Base-by-base conservation (phyloP, 2,329 filamentous ascomycete genomes). In the Cadophora luteo-olivacea region DNA sequence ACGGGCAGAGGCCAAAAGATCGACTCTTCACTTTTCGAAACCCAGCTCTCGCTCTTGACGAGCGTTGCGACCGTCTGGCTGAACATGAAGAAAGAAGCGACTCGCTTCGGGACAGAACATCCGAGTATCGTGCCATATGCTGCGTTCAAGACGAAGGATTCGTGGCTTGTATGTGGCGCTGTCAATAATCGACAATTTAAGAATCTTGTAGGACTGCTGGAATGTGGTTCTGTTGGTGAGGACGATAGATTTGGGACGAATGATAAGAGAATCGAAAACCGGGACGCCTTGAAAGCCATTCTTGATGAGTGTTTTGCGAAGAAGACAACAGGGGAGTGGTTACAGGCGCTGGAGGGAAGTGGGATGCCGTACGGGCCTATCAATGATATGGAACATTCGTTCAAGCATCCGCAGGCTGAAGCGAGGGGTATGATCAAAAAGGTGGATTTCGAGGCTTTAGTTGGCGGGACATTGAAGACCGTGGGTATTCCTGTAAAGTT, bases 81-180 rank as follows among this genome's bases (percentile, higher is more conserved):
- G 49, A 81, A 81, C 76, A 2, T 80, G 38, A 79, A 78, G 0
- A 75, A 80, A 4, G 79, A 83, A 69, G 80, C 80, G 0, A 73
- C 81, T 64, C 78, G 82, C 11, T 84, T 80, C 77, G 82, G 83
- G 4, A 82, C 81, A 6, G 80, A 77, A 25, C 83, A 85, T 75
- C 82, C 83, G 0, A 82, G 78, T 45, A 81, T 84, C 38, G 82
- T 82, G 12, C 83, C 82, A 0, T 85, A 84, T 64, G 78, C 83
- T 66, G 81, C 81, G 0, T 84, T 79, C 74, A 74, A 77, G 68
- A 80, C 79, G 9, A 79, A 78, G 51, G 76, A 80, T 66, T 67
- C 70, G 1, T 77, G 76, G 66, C 64, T 80, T 9, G 75, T 77
- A 7, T 70, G 76, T n/a, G 78, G 77, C 22, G 78, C 77, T 4